A percentile compares a stretch with the other conserved stretches of the same genome.
These are phyloP conservation scores for Magnolia kwangsiensis DNA, from an alignment of 164 flowering plant genomes.

Conservation along the genomic window DNA sequence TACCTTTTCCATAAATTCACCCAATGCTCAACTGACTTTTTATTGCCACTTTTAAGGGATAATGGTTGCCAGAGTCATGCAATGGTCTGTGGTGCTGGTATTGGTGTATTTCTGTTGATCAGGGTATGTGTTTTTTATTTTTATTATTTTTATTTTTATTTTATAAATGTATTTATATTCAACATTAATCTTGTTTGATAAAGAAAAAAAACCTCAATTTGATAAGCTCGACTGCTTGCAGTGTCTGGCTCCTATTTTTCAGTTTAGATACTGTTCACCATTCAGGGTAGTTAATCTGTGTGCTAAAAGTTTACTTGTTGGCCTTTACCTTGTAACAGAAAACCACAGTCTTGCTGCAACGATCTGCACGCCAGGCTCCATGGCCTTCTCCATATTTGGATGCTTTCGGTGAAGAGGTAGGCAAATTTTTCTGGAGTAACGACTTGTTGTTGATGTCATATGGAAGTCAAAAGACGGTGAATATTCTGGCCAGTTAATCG, in stretches of 20 bases:
- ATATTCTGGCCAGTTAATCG: too few species aligned
- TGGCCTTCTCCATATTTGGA: slow-evolving; percentile 98
- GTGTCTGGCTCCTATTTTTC: slow-evolving; percentile 4
- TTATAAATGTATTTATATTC: background rate
- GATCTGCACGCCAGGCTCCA: slow-evolving; percentile 70
- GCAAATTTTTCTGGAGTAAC: background rate
- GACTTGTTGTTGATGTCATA: too few species aligned
- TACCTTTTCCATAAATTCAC: too few species aligned
- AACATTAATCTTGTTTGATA: background rate
- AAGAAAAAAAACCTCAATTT: background rate
- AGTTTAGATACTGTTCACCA: too few species aligned
- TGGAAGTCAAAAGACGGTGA: too few species aligned
- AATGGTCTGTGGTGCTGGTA: slow-evolving; percentile 78
- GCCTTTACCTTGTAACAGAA: slow-evolving; percentile 33
- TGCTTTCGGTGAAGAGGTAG: slow-evolving; percentile 95
- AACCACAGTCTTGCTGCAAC: slow-evolving; percentile 78
- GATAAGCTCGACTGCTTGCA: background rate
- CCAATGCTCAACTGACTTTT: background rate
- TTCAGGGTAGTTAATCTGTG: background rate
- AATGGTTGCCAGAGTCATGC: slow-evolving; percentile 73
- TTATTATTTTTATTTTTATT: too few species aligned
- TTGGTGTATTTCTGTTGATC: slow-evolving; percentile 78
- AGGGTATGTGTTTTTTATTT: slow-evolving; percentile 41
- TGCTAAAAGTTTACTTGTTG: background rate
- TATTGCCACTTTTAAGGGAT: slow-evolving; percentile 36